Evolutionary conservation across 2,329 filamentous ascomycete species (phyloP).

Genomic region (Pyrenophora teres): DNA sequence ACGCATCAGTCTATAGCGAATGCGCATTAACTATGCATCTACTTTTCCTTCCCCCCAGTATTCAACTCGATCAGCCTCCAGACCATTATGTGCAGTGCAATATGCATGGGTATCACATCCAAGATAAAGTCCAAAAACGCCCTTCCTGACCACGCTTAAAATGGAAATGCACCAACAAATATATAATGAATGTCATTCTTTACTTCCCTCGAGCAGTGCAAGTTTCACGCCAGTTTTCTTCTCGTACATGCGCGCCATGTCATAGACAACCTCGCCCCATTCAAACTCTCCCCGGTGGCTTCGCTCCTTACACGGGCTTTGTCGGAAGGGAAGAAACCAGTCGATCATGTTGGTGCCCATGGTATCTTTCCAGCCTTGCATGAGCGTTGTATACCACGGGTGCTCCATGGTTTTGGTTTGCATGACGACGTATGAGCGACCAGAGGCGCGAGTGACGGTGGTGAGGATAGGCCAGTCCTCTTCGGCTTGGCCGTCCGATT

Average conservation of each 20-base stretch:
- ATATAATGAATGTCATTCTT: constrained; percentile 1
- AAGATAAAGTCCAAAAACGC: constrained; percentile 3
- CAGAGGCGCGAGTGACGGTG: constrained; percentile 1
- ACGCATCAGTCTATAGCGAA: too few relatives aligned
- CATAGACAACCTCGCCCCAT: constrained; percentile 63
- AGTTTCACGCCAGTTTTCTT: constrained; percentile 23
- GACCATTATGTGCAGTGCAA: constrained; percentile 4
- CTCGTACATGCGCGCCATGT: constrained; percentile 37
- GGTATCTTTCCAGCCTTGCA: constrained; percentile 74
- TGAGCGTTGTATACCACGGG: constrained; percentile 77
- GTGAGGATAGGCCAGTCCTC: constrained; percentile 22
- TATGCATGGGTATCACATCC: constrained; percentile 26
- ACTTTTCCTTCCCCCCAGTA: background rate
- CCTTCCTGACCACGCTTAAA: background rate
- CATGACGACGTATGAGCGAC: constrained; percentile 72
- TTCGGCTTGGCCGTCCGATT: constrained; percentile 1
- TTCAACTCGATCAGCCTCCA: background rate
- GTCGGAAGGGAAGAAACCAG: constrained; percentile 78
- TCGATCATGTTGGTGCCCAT: constrained; percentile 75
- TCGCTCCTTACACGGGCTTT: constrained; percentile 76
- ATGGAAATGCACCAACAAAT: constrained; percentile 15
- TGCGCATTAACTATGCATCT: background rate
- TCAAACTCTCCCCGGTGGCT: constrained; percentile 69
- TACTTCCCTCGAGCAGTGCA: constrained; percentile 21
- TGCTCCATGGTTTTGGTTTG: constrained; percentile 76